Base-by-base conservation (phyloP, 73 alveolate genomes). In the Diophrys sp. region DNA sequence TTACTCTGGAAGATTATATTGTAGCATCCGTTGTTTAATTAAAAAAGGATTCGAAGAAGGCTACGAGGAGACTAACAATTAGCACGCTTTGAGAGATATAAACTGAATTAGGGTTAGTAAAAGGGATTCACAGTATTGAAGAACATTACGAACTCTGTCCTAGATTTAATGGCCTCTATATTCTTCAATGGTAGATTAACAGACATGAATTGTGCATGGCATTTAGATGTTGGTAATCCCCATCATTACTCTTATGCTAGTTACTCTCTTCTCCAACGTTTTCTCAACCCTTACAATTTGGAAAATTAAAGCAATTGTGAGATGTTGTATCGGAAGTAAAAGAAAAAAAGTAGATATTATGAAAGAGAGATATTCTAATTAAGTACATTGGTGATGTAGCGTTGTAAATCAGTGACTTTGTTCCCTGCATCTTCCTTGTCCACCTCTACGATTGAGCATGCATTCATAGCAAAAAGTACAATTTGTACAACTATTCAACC, bases 161-260 rank as follows among this genome's bases (percentile, higher is more conserved):
- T 78, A 31, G 55, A 54, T 24, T 53, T 71, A 0, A 31, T n/a
- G 30, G 78, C 24, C 1, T 67, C 29, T 11, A 1, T 77, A 23
- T 62, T 77, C 25, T 67, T 77, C 26, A 77, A 77, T 67, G 85
- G 85, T 2, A 26, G 29, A 2, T 77, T 66, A 53, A 24, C 30
- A 28, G 85, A 77, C 26, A 18, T 66, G 30, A 66, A 25, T 32
- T 23, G 85, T 5, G 26, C 0, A 0, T 77, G 85, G 85, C 67
- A 77, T 34, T 62, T 34, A n/a, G 62, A 44, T 31, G 85, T 77
- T 31, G 85, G 85, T 29, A 29, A 66, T 5, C n/a, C 62, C 85
- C 0, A 54, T 77, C 72, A 30, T 77, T 2, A 27, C 62, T 66
- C 70, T 77, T 1, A 34, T 77, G 33, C 31, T 77, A 5, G 30